Percentiles rank a stretch among this genome's conserved stretches.
Evolutionary conservation across 2,329 filamentous ascomycete genomes (phyloP).

Genomic region (Hymenoscyphus linearis): DNA sequence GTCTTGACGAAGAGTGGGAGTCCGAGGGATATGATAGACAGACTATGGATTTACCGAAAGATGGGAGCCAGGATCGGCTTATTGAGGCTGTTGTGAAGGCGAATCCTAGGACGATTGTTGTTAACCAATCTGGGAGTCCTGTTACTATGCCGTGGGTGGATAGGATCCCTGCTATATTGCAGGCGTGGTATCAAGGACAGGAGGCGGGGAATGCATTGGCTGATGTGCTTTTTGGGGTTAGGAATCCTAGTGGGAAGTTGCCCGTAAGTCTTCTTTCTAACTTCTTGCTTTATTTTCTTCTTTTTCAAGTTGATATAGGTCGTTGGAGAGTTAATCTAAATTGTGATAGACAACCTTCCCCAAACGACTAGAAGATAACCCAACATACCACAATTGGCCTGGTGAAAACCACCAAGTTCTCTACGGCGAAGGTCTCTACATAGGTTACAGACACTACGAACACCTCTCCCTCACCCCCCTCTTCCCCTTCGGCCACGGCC

Average conservation of each 20-base stretch:
- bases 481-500: slow-evolving; percentile 69
- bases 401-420: slow-evolving; percentile 60
- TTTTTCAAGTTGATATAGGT: background rate
- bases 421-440: slow-evolving; percentile 68
- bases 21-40: slow-evolving; percentile 66
- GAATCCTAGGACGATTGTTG: slow-evolving; percentile 61
- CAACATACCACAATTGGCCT: slow-evolving; percentile 68
- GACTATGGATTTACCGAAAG: slow-evolving; percentile 53
- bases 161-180: slow-evolving; percentile 59
- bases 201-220: slow-evolving; percentile 55
- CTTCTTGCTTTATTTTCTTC: background rate
- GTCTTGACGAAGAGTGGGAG: slow-evolving; percentile 70
- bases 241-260: slow-evolving; percentile 63
- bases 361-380: slow-evolving; percentile 56
- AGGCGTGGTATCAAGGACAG: slow-evolving; percentile 67
- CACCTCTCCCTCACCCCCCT: slow-evolving; percentile 52
- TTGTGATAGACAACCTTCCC: slow-evolving; percentile 57
- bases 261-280: slow-evolving; percentile 46
- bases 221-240: slow-evolving; percentile 58
- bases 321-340: slow-evolving; percentile 5
- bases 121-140: slow-evolving; percentile 65
- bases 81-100: slow-evolving; percentile 56
- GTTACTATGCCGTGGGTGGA: slow-evolving; percentile 67
- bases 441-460: slow-evolving; percentile 72
- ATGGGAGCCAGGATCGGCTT: slow-evolving; percentile 56